Conservation (phyloP, 805 yeast species). For the Wickerhamiella dianesei region DNA sequence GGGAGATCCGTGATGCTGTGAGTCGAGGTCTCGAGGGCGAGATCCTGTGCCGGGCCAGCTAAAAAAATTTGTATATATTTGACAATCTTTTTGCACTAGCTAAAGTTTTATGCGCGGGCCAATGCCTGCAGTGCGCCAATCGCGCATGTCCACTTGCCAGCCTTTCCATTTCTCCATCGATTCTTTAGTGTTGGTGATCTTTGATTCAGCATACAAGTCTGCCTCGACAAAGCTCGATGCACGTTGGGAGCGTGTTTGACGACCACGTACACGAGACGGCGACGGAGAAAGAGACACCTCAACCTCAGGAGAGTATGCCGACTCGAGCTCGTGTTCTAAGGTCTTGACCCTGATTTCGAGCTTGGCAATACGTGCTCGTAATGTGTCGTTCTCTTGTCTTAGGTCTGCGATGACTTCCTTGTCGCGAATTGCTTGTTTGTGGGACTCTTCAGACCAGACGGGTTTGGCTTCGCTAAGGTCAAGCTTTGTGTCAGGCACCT, state of each 20-base stretch:
- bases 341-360: slow-evolving; percentile 28
- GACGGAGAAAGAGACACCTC: slow-evolving; percentile 19
- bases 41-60: slow-evolving; percentile 53
- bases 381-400: slow-evolving; percentile 25
- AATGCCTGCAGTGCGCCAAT: slow-evolving; percentile 60
- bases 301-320: slow-evolving; percentile 11
- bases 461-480: not conserved
- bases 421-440: not conserved
- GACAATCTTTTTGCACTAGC: slow-evolving; percentile 3
- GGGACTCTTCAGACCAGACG: too few species aligned
- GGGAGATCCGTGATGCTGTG: slow-evolving; percentile 80
- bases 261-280: slow-evolving; percentile 1
- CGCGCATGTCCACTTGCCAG: slow-evolving; percentile 78
- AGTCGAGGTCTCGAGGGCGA: slow-evolving; percentile 58
- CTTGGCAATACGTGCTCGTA: slow-evolving; percentile 23
- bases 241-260: slow-evolving; percentile 3
- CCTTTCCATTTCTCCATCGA: slow-evolving; percentile 60
- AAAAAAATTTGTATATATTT: not conserved
- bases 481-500: slow-evolving; percentile 9
- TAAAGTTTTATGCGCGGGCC: slow-evolving; percentile 42
- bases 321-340: slow-evolving; percentile 18
- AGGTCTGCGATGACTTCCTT: not conserved
- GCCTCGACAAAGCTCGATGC: slow-evolving; percentile 24
- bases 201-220: slow-evolving; percentile 35
- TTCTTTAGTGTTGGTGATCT: slow-evolving; percentile 33